Conservation (phyloP, 1,284 basidiomycete species). For the Lignosus rhinocerotis region DNA sequence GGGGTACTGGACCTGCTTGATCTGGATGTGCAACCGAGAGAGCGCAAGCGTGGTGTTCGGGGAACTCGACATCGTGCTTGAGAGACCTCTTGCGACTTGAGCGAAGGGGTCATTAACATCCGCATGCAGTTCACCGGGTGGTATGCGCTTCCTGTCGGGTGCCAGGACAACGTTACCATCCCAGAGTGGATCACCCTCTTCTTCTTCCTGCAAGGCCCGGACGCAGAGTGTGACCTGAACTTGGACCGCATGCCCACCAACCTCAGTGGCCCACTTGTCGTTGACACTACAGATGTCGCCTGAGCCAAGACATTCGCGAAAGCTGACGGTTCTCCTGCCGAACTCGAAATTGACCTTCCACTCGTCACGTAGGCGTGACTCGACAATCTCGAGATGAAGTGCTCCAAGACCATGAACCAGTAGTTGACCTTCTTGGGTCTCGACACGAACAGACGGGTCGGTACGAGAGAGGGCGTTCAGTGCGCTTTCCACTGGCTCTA, state of each 20-base stretch:
- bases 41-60: constrained; percentile 72
- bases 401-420: constrained; percentile 84
- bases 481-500: constrained; percentile 75
- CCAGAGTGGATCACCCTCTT: constrained; percentile 67
- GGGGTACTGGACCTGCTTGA: constrained; percentile 47
- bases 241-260: constrained; percentile 49
- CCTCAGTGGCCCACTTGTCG: constrained; percentile 61
- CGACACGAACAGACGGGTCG: constrained; percentile 81
- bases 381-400: constrained; percentile 86
- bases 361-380: constrained; percentile 76
- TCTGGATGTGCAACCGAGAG: constrained; percentile 58
- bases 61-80: constrained; percentile 71
- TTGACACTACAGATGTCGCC: constrained; percentile 29
- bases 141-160: constrained; percentile 49
- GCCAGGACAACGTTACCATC: constrained; percentile 73
- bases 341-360: constrained; percentile 81
- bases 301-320: constrained; percentile 68
- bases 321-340: constrained; percentile 77
- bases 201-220: constrained; percentile 50
- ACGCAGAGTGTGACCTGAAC: constrained; percentile 55
- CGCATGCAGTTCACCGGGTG: constrained; percentile 49
- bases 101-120: constrained; percentile 44
- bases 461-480: constrained; percentile 77
- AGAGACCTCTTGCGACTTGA: constrained; percentile 65
- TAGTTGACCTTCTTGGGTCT: constrained; percentile 79